A percentile compares a stretch with the other conserved stretches of the same genome.
Evolutionary conservation across 2,329 filamentous ascomycete genomes (phyloP).

Genomic region (Ilyonectria sp.): DNA sequence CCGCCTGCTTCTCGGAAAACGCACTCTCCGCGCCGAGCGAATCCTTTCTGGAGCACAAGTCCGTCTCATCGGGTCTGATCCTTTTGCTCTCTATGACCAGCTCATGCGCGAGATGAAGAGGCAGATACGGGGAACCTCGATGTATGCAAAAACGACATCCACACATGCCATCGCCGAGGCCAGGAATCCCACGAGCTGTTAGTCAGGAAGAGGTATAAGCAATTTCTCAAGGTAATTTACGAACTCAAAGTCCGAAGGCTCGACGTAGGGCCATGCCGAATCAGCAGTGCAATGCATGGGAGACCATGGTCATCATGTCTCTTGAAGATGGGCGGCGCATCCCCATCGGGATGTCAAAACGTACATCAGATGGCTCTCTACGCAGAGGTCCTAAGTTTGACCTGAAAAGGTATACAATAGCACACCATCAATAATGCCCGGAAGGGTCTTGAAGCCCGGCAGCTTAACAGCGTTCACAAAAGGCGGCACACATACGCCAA

Average conservation of each 20-base stretch:
- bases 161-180: conserved; percentile 67
- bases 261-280: conserved; percentile 72
- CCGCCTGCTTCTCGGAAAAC: conserved; percentile 64
- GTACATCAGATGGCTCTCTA: conserved; percentile 79
- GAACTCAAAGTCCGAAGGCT: conserved; percentile 78
- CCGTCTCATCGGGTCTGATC: conserved; percentile 71
- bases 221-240: conserved; percentile 77
- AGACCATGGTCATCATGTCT: conserved; percentile 80
- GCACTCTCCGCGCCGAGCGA: conserved; percentile 81
- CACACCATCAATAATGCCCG: conserved; percentile 81
- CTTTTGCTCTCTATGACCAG: conserved; percentile 66
- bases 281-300: conserved; percentile 75
- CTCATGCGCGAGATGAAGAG: conserved; percentile 80
- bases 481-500: conserved; percentile 68
- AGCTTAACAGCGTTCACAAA: conserved; percentile 81
- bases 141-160: conserved; percentile 84
- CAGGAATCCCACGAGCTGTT: conserved; percentile 84
- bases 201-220: conserved; percentile 81
- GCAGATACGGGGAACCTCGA: conserved; percentile 83
- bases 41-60: conserved; percentile 82
- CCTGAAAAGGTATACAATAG: conserved; percentile 83
- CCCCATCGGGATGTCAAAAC: conserved; percentile 78
- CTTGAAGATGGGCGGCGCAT: conserved; percentile 80
- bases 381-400: conserved; percentile 84
- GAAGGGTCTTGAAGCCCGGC: conserved; percentile 75